phyloP scores from a whole-genome alignment of 305 asterid genomes.

The Coffea humblotiana region DNA sequence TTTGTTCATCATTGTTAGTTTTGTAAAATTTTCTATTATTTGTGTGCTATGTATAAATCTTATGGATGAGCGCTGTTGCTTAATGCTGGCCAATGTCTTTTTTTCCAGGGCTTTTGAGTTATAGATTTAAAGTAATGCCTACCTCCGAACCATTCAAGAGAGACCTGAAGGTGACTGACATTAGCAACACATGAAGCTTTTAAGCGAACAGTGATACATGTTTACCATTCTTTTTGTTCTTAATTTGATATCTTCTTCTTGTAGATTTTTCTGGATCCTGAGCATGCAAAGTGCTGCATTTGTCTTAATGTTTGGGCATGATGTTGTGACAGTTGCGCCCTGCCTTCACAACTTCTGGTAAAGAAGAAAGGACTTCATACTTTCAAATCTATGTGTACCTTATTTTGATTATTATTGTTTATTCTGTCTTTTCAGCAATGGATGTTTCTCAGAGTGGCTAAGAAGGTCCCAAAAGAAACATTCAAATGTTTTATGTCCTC shows the following conservation, averaged over 20 bases:
- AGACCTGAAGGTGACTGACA: conserved; percentile 59
- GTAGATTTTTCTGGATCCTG: conserved; percentile 77
- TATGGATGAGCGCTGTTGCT: background rate
- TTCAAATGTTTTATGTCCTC: conserved; percentile 78
- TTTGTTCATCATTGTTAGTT: background rate
- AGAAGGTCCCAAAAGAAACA: conserved; percentile 75
- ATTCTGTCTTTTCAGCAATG: conserved; percentile 64
- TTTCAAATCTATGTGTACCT: background rate
- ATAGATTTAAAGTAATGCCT: conserved; percentile 78
- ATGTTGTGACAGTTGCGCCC: conserved; percentile 95
- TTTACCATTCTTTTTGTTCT: conserved; percentile 15
- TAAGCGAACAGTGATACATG: background rate
- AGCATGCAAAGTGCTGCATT: conserved; percentile 85
- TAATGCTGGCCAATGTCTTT: background rate
- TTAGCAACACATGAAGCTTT: background rate
- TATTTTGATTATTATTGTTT: background rate
- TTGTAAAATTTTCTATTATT: background rate
- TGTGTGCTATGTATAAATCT: too few relatives aligned
- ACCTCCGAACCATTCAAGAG: conserved; percentile 44
- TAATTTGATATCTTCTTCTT: conserved; percentile 17
- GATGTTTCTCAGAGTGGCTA: conserved; percentile 99
- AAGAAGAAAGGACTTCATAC: background rate
- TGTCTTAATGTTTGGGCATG: conserved; percentile 96
- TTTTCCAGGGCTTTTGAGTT: conserved; percentile 65
- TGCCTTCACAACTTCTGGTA: conserved; percentile 98